Evolutionary conservation across 495 filamentous ascomycete species (phyloP).

Genomic region (Parachaetomium inaequale): DNA sequence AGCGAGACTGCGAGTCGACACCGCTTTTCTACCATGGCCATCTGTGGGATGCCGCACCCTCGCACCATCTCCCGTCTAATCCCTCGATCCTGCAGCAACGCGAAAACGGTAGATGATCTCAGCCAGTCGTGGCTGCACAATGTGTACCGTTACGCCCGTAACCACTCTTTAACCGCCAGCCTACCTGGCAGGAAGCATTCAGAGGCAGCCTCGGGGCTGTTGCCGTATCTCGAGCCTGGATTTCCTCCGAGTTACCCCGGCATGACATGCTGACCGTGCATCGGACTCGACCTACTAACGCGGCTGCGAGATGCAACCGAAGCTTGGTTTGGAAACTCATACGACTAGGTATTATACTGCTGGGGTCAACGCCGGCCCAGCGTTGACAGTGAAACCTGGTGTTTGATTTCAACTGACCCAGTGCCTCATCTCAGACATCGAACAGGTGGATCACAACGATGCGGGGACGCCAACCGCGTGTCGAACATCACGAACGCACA

Average conservation of each 20-base stretch:
- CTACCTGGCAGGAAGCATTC: not conserved
- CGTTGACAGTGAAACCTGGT: slow-evolving; percentile 19
- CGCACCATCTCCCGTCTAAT: slow-evolving; percentile 30
- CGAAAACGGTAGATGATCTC: slow-evolving; percentile 17
- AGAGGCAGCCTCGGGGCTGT: not conserved
- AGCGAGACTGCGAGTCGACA: not conserved
- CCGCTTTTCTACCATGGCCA: not conserved
- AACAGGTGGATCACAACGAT: slow-evolving; percentile 16
- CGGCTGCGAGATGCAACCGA: no score
- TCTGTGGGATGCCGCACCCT: slow-evolving; percentile 29
- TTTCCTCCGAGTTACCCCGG: not conserved
- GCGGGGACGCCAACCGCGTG: not conserved
- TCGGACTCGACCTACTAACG: slow-evolving; percentile 7
- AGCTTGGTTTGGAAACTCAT: no score
- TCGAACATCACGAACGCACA: not conserved
- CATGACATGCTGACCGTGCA: not conserved
- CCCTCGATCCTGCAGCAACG: slow-evolving; percentile 38
- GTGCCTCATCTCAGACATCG: slow-evolving; percentile 37
- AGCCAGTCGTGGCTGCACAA: slow-evolving; percentile 1
- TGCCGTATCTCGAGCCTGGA: not conserved
- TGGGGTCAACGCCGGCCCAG: no score
- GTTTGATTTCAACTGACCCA: slow-evolving; percentile 14
- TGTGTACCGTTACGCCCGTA: slow-evolving; percentile 36
- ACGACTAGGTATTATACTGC: no score
- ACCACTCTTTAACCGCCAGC: not conserved